Evolutionary conservation across 1,284 basidiomycete genomes (phyloP).

Genomic region (Macrocystidia cucumis): DNA sequence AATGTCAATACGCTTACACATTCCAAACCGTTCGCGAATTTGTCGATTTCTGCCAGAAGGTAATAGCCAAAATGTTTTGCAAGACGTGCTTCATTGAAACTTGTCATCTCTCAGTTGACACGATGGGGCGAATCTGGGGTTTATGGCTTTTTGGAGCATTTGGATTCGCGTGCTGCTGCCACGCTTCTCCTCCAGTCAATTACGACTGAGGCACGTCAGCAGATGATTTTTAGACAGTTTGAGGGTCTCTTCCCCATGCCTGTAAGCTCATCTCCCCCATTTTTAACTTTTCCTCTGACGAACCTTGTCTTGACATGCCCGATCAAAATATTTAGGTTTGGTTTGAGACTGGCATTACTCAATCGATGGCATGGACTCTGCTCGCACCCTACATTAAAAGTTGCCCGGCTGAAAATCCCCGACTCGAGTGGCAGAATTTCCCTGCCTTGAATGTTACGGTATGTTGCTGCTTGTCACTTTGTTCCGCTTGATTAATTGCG

Average conservation of each 20-base stretch:
- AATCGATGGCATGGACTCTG: conserved; percentile 57
- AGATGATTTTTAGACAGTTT: conserved; percentile 63
- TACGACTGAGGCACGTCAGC: conserved; percentile 59
- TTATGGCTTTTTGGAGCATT: conserved; percentile 53
- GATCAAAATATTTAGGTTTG: conserved; percentile 18
- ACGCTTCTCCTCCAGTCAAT: conserved; percentile 52
- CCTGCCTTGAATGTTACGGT: conserved; percentile 40
- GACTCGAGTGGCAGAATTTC: conserved; percentile 50
- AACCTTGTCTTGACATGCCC: conserved; percentile 2
- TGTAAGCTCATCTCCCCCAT: conserved; percentile 20
- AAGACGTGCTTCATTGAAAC: neutral
- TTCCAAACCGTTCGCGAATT: conserved; percentile 54
- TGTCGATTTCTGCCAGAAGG: conserved; percentile 53
- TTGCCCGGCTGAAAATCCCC: conserved; percentile 53
- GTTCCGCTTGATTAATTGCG: neutral
- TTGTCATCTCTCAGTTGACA: conserved; percentile 22
- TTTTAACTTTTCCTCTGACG: too few species aligned
- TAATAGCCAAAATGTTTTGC: conserved; percentile 14
- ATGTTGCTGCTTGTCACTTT: conserved; percentile 10
- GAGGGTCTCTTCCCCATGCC: conserved; percentile 60
- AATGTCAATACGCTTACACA: conserved; percentile 56
- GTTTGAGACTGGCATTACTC: conserved; percentile 47
- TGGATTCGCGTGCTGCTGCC: conserved; percentile 52
- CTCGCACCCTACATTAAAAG: conserved; percentile 47
- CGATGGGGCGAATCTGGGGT: conserved; percentile 57